These are phyloP conservation scores for Graphilbum ipis-grandicollis DNA, from an alignment of 2,329 filamentous ascomycete genomes.

Conservation along the genomic window DNA sequence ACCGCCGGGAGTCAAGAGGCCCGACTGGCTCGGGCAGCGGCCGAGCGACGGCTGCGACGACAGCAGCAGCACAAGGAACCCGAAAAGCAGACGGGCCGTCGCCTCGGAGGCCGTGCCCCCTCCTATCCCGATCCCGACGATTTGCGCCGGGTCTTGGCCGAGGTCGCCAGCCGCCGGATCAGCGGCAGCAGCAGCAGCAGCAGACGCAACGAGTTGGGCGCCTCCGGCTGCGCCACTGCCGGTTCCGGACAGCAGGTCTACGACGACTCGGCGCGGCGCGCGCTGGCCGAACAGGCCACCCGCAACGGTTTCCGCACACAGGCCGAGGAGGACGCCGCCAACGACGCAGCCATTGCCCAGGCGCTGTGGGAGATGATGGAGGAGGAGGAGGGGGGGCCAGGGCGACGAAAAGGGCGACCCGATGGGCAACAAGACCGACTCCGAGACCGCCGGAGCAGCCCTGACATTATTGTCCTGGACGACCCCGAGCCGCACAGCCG, in stretches of 20 bases:
- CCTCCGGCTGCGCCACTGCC: slow-evolving; percentile 60
- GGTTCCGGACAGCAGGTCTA: slow-evolving; percentile 1
- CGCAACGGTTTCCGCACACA: slow-evolving; percentile 64
- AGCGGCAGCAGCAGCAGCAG: not conserved
- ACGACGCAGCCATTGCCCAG: slow-evolving; percentile 63
- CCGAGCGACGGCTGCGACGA: slow-evolving; percentile 42
- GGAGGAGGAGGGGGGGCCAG: slow-evolving; percentile 55
- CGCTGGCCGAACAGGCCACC: slow-evolving; percentile 17
- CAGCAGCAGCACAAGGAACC: slow-evolving; percentile 23
- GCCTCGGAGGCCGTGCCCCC: slow-evolving; percentile 19
- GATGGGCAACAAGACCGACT: no score
- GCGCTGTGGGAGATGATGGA: slow-evolving; percentile 77
- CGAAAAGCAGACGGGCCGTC: slow-evolving; percentile 31
- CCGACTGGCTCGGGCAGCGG: slow-evolving; percentile 54
- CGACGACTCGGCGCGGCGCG: slow-evolving; percentile 6
- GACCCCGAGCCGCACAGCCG: not conserved
- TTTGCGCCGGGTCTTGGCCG: slow-evolving; percentile 54
- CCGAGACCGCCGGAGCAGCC: no score
- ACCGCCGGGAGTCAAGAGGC: slow-evolving; percentile 39
- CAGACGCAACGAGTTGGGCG: no score
- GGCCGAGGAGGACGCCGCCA: slow-evolving; percentile 77
- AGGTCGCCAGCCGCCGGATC: slow-evolving; percentile 47
- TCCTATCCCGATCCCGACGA: no score
- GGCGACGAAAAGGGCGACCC: no score
- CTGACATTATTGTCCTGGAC: no score